A percentile compares a stretch with the other conserved stretches of the same genome.
phyloP scores from a whole-genome alignment of 2,329 filamentous ascomycete genomes.

The Chaetomium sp. region DNA sequence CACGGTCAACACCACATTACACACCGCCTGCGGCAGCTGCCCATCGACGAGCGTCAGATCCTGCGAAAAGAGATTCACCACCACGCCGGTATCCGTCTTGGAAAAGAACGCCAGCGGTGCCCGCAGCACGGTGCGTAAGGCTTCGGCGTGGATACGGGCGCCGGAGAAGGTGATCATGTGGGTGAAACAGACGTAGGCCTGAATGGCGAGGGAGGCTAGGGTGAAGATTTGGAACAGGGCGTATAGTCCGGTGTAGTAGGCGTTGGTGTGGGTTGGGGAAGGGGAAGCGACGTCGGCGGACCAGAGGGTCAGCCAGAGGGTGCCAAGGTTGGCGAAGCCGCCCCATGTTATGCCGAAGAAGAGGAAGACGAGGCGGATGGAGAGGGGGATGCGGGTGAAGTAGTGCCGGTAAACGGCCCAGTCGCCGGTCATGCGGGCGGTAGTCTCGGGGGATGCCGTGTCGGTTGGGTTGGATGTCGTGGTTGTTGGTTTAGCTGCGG shows the following conservation, averaged over 20 bases:
- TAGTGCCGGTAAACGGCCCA: constrained; percentile 24
- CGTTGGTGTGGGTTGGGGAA: constrained; percentile 16
- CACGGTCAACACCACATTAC: constrained; percentile 22
- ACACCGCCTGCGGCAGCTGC: constrained; percentile 30
- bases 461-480: not conserved
- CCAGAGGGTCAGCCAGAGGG: constrained; percentile 29
- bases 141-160: constrained; percentile 24
- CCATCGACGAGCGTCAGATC: constrained; percentile 36
- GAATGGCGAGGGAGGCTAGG: constrained; percentile 19
- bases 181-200: constrained; percentile 19
- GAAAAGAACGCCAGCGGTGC: constrained; percentile 32
- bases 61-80: constrained; percentile 37
- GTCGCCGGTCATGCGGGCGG: constrained; percentile 17
- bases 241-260: constrained; percentile 29
- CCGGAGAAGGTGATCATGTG: constrained; percentile 22
- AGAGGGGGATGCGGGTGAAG: constrained; percentile 16
- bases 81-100: constrained; percentile 30
- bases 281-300: constrained; percentile 16
- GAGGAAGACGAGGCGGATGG: constrained; percentile 12
- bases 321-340: constrained; percentile 24
- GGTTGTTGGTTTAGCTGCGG: not conserved
- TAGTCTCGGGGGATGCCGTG: not conserved
- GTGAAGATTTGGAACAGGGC: constrained; percentile 22
- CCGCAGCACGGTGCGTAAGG: constrained; percentile 29
- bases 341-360: constrained; percentile 15